Evolutionary conservation across 225 moss, liverwort and hornwort species (phyloP).

Genomic region (Physcomitrium patens): DNA sequence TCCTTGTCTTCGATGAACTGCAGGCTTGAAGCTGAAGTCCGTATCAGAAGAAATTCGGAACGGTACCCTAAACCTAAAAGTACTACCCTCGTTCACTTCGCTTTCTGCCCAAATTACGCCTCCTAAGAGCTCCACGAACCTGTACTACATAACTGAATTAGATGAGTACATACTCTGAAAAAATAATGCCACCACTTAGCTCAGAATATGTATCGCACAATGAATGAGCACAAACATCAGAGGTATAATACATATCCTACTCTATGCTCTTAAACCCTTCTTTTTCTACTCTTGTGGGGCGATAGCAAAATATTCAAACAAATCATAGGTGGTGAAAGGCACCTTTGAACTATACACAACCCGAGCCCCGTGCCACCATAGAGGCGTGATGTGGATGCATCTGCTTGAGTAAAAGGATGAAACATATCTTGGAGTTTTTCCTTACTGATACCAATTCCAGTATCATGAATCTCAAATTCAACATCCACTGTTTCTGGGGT

Average conservation of each 20-base stretch:
- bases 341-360: slow-evolving; percentile 82
- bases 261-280: too few species aligned
- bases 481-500: slow-evolving; percentile 44
- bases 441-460: slow-evolving; percentile 74
- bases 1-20: slow-evolving; percentile 17
- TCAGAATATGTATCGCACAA: too few species aligned
- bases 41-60: slow-evolving; percentile 50
- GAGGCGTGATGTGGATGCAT: slow-evolving; percentile 79
- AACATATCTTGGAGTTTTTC: slow-evolving; percentile 77
- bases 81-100: slow-evolving; percentile 70
- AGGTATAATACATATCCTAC: too few species aligned
- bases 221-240: too few species aligned
- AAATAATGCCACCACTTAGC: neutral
- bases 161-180: neutral
- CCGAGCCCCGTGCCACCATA: slow-evolving; percentile 86
- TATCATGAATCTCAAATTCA: slow-evolving; percentile 71
- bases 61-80: slow-evolving; percentile 45
- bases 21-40: slow-evolving; percentile 26
- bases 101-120: slow-evolving; percentile 81
- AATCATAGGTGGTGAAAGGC: neutral
- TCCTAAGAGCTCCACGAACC: slow-evolving; percentile 80
- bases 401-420: slow-evolving; percentile 79
- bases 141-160: slow-evolving; percentile 29
- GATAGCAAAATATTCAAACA: slow-evolving; percentile 1
- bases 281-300: neutral